Base-by-base conservation (phyloP, 257 asterid genomes). In the Datura wrightii region DNA sequence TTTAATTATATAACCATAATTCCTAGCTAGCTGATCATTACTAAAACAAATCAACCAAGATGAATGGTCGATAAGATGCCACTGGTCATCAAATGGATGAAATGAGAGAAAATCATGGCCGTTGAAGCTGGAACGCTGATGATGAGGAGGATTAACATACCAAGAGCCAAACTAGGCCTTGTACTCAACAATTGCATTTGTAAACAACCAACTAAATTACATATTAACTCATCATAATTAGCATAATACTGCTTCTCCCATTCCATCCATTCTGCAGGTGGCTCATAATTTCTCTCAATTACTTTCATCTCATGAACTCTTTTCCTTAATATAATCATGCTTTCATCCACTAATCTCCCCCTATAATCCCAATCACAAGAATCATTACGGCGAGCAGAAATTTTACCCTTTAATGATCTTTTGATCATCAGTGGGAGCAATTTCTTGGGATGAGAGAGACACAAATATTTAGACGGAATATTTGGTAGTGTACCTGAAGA, bases 301-400 rank as follows among this genome's bases (percentile, higher is more conserved):
- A 83, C 86, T 87, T 88, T 90, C 84, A 86, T 85, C 83, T 92
- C 94, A 41, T 90, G 96, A 84, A 92, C 91, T 60, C 96, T 82
- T 86, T 84, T 90, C 2, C 94, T 91, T 1, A 92, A 90, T n/a
- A 88, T 87, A 82, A 92, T 90, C 87, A 92, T 16, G 63, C 84
- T 85, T 85, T 91, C 90, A 83, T 92, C 93, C 52, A 92, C 93
- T 0, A 82, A 46, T 79, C 89, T 80, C 50, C 94, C 91, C 4
- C 83, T 69, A n/a, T 80, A 84, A 79, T 88, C 84, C n/a, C 60
- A 82, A 69, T 82, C 81, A 58, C 71, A 87, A 52, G 90, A 80
- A 39, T 91, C 91, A 41, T 83, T 52, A 24, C 87, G 79, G 0
- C 78, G n/a, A 1, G 90, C 90, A 3, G 55, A 82, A 24, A 83